These are phyloP conservation scores for Microcyclosporella mali DNA, from an alignment of 2,329 filamentous ascomycete species.

Conservation along the genomic window DNA sequence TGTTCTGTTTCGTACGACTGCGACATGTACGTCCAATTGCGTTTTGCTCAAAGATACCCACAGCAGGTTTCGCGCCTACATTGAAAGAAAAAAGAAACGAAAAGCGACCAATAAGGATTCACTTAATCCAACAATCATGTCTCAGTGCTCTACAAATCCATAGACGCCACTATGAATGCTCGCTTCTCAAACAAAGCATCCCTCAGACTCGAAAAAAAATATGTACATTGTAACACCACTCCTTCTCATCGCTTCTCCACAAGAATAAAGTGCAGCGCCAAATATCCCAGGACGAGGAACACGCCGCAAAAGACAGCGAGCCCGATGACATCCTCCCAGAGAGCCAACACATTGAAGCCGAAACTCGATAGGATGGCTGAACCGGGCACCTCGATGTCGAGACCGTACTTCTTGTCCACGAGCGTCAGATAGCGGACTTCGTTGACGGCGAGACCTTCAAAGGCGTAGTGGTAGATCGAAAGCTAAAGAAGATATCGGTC, in stretches of 20 bases:
- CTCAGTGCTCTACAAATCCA: too few species aligned
- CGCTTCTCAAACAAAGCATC: too few species aligned
- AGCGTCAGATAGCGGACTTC: constrained; percentile 87
- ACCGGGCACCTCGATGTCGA: constrained; percentile 93
- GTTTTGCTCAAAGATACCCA: too few species aligned
- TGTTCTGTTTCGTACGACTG: too few species aligned
- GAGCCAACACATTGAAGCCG: constrained; percentile 79
- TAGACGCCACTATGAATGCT: too few species aligned
- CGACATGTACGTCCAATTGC: too few species aligned
- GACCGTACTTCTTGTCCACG: constrained; percentile 88
- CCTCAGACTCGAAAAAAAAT: too few species aligned
- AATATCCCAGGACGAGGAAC: constrained; percentile 84
- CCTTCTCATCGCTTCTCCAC: constrained; percentile 82
- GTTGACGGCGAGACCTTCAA: constrained; percentile 94
- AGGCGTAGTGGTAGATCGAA: constrained; percentile 97
- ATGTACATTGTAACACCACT: too few species aligned
- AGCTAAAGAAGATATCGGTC: constrained; percentile 45
- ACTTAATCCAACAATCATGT: too few species aligned
- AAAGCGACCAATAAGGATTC: too few species aligned
- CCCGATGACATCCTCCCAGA: constrained; percentile 79
- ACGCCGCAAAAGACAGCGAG: constrained; percentile 73
- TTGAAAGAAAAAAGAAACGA: too few species aligned
- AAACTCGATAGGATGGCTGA: constrained; percentile 91
- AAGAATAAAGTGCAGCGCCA: constrained; percentile 86
- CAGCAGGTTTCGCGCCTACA: too few species aligned